Evolutionary conservation across 495 filamentous ascomycete species (phyloP), one percentile per base, ranked within the genome.

Genomic region (Chaetomium cochliodes): DNA sequence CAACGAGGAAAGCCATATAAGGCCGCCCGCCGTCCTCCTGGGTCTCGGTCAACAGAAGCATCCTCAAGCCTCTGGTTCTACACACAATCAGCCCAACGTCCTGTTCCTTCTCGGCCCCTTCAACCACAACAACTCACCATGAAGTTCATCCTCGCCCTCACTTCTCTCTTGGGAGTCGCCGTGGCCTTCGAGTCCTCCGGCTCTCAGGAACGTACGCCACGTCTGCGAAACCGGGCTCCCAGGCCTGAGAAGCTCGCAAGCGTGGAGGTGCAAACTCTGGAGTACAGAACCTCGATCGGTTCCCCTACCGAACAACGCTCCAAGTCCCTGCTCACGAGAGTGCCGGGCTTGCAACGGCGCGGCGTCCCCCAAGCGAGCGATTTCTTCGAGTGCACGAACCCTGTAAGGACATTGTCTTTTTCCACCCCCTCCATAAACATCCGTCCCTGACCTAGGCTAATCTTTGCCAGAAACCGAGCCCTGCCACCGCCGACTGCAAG

Each of bases 381-480:
- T 57, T 80, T 79, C 55, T 80, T 67, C 33, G 77, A 79, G 63
- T 80, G 78, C 60, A 67, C 66, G 42, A 72, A 70, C 55, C 51
- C 76, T 58, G 78, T 80, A 72, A 41, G 77, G 61, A 9, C 12
- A 11, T 37, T 37, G 3, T 3, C 6, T 1, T 37, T 15, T 51
- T 55, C 18, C 22, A 26, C 47, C 23, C 51, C 30, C 18, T 7
- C 28, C 16, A 20, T 18, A 33, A 2, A 6, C 3, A 20, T 12
- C 28, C 26, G n/a, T n/a, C 18, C 52, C 13, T 16, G 25, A 18
- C 26, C 4, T 11, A 8, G 52, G 3, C 62, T 49, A 18, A 59
- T 16, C 26, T 26, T 13, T 28, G 25, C 5, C 46, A 80, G 77
- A 70, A 46, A 52, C 73, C 72, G 9, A 53, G 62, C 0, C 78